Evolutionary conservation across 306 rosid genomes (phyloP), one percentile per base, ranked within the genome.

Genomic region (Vigna angularis): DNA sequence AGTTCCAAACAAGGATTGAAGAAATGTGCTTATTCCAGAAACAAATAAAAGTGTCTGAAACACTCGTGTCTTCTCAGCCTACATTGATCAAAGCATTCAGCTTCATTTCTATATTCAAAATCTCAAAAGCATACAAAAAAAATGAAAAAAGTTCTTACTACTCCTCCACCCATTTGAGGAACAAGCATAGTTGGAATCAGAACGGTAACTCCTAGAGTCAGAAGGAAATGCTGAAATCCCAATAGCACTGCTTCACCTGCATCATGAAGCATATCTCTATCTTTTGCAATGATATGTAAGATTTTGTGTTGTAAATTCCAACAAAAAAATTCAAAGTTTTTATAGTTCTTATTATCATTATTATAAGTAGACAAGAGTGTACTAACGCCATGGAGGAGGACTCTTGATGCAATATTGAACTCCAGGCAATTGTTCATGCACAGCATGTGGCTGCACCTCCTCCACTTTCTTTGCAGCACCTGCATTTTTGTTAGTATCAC

Each of bases 151-250:
- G 9, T 20, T 44, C 84, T 85, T 85, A 92, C 97, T 83, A 91
- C 14, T 5, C 87, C 86, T 40, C 98, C 97, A 4, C 98, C 98
- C 98, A 95, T 95, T 84, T 87, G 91, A 69, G 97, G 97, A 73
- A 95, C 97, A 81, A 92, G 70, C 44, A 89, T 77, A 42, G 87
- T 89, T 24, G 98, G 95, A 81, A 91, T 88, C 52, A 89, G 72
- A 79, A 89, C 85, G 3, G 88, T 88, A 51, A 88, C 83, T 52
- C 98, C 98, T 75, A 95, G 90, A 77, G 84, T 86, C 77, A 95
- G 55, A 57, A 92, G 44, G 48, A 91, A 92, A 78, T 95, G 98
- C 76, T 95, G 98, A 83, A 95, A 92, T n/a, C 98, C 98, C 85
- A 92, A 83, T 16, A 79, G 14, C n/a, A 91, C 28, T 26, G 98